Conservation (phyloP, 352 stramenopile genomes). For the Pythium angustatum region DNA sequence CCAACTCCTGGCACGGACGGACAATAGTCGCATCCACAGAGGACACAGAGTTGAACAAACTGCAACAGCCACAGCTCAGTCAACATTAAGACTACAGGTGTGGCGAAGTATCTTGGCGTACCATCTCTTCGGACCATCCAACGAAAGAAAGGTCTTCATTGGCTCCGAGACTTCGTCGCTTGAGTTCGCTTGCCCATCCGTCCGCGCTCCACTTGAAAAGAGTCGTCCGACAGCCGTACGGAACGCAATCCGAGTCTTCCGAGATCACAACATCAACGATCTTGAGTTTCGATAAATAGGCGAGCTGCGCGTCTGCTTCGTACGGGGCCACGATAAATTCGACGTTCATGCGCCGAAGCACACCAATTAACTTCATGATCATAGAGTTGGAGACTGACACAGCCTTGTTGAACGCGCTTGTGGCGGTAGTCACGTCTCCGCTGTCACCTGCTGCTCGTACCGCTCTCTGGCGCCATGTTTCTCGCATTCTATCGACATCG, state of each 20-base stretch:
- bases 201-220: conserved; percentile 94
- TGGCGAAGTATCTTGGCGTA: conserved; percentile 31
- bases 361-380: conserved; percentile 62
- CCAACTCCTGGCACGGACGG: conserved; percentile 71
- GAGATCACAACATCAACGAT: conserved; percentile 95
- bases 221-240: conserved; percentile 90
- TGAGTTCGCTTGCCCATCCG: conserved; percentile 88
- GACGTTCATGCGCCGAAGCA: conserved; percentile 73
- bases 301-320: conserved; percentile 97
- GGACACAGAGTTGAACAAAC: conserved; percentile 84
- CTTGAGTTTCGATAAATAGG: conserved; percentile 86
- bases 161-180: conserved; percentile 69
- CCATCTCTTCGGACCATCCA: conserved; percentile 87
- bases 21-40: conserved; percentile 91
- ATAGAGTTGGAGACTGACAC: conserved; percentile 76
- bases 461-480: conserved; percentile 48
- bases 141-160: conserved; percentile 84
- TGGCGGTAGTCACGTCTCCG: conserved; percentile 23
- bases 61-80: too few relatives aligned
- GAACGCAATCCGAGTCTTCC: conserved; percentile 96
- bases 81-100: too few relatives aligned
- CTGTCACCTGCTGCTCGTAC: conserved; percentile 29
- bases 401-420: conserved; percentile 47
- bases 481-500: conserved; percentile 14
- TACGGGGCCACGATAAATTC: conserved; percentile 96